phyloP scores from a whole-genome alignment of 257 asterid species.

The Solanum pinnatisectum region DNA sequence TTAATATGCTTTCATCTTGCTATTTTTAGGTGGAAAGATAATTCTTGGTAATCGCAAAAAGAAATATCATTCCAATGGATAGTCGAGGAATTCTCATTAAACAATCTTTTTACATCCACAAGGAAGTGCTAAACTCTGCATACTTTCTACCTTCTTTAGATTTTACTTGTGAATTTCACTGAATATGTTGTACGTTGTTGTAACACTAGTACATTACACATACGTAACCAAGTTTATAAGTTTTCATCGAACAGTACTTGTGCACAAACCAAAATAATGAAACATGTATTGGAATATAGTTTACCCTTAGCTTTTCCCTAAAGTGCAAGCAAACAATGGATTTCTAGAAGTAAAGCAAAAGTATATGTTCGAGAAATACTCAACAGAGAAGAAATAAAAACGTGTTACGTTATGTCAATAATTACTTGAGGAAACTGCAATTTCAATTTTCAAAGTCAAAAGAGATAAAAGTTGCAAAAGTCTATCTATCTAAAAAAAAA shows the following conservation, averaged over 20 bases:
- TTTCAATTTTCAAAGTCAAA: neutral
- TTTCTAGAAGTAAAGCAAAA: neutral
- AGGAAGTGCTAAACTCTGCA: neutral
- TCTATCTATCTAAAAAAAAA: neutral
- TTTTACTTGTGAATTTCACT: too few species aligned
- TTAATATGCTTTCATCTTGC: neutral
- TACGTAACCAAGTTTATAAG: neutral
- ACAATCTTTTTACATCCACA: fast-evolving
- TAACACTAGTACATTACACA: neutral
- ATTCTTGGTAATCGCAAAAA: too few species aligned
- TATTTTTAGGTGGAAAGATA: neutral
- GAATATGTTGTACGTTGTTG: fast-evolving
- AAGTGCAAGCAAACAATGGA: neutral
- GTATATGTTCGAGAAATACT: neutral
- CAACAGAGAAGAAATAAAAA: neutral
- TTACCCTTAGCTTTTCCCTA: neutral
- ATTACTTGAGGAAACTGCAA: neutral
- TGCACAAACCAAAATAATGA: neutral
- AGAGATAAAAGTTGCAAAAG: neutral
- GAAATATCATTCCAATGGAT: too few species aligned
- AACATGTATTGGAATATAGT: neutral
- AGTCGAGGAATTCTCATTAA: too few species aligned
- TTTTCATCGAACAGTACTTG: neutral
- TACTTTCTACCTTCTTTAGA: too few species aligned
- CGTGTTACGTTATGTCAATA: neutral